Evolutionary conservation across 2,329 filamentous ascomycete species (phyloP).

Genomic region (Neonectria faginata): DNA sequence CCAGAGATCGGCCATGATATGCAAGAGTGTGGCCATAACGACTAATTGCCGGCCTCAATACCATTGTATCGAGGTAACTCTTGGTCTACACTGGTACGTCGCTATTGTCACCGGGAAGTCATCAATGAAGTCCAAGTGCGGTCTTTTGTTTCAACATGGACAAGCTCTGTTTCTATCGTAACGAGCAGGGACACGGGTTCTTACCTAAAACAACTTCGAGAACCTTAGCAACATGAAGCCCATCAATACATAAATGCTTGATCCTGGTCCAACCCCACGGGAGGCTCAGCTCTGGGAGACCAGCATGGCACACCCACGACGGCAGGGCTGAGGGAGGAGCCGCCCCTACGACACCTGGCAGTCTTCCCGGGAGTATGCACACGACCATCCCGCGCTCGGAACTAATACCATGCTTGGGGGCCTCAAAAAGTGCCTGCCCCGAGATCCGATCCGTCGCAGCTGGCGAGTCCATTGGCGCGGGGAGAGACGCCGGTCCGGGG

Average conservation of each 20-base stretch:
- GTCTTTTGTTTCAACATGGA: background rate
- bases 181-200: background rate
- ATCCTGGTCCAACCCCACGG: background rate
- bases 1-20: background rate
- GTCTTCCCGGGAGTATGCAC: background rate
- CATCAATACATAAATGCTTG: background rate
- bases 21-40: background rate
- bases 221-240: background rate
- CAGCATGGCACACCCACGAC: background rate
- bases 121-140: background rate
- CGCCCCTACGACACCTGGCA: slow-evolving; percentile 2
- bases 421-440: slow-evolving; percentile 26
- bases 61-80: background rate
- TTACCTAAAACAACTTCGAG: background rate
- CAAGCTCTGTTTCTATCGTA: background rate
- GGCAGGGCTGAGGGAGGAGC: background rate
- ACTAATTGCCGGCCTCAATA: background rate
- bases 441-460: slow-evolving; percentile 11
- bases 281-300: background rate
- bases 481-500: slow-evolving; percentile 3
- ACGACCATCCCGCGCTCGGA: background rate
- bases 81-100: background rate
- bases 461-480: slow-evolving; percentile 32
- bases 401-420: background rate
- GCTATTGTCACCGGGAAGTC: background rate